phyloP scores from a whole-genome alignment of 768 basidiomycete genomes.

The Hemileccinum impolitum region DNA sequence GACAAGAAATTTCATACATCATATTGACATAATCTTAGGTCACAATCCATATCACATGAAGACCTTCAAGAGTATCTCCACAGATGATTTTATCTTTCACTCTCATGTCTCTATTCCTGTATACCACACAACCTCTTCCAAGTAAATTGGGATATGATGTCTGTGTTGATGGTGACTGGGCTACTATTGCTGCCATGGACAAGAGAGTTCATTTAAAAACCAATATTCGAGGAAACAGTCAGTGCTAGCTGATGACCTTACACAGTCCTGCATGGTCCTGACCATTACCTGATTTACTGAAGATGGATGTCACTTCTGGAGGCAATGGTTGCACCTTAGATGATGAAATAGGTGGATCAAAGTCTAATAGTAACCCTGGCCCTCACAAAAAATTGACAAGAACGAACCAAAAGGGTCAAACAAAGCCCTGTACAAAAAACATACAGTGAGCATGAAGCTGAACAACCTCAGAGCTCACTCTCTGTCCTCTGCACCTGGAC shows the following conservation, averaged over 20 bases:
- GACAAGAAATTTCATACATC: conserved; percentile 1
- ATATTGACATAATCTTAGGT: conserved; percentile 42
- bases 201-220: conserved; percentile 78
- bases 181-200: conserved; percentile 94
- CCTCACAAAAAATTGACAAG: conserved; percentile 17
- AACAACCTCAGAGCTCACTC: conserved; percentile 74
- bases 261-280: too few species aligned
- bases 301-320: conserved; percentile 39
- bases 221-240: too few species aligned
- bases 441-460: conserved; percentile 80
- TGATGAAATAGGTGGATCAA: conserved; percentile 16
- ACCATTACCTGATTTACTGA: too few species aligned
- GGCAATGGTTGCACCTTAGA: conserved; percentile 42
- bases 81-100: conserved; percentile 84
- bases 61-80: conserved; percentile 77
- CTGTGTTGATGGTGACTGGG: conserved; percentile 90
- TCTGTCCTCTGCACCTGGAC: conserved; percentile 51
- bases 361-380: not conserved
- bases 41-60: conserved; percentile 69
- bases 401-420: conserved; percentile 11
- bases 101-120: conserved; percentile 85
- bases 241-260: too few species aligned
- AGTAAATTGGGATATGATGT: conserved; percentile 87
- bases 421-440: conserved; percentile 62
- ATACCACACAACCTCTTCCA: conserved; percentile 69